A percentile compares a stretch with the other conserved stretches of the same genome.
Evolutionary conservation across 176 grass and related monocot genomes (phyloP).

Genomic region (Oryza meyeriana): DNA sequence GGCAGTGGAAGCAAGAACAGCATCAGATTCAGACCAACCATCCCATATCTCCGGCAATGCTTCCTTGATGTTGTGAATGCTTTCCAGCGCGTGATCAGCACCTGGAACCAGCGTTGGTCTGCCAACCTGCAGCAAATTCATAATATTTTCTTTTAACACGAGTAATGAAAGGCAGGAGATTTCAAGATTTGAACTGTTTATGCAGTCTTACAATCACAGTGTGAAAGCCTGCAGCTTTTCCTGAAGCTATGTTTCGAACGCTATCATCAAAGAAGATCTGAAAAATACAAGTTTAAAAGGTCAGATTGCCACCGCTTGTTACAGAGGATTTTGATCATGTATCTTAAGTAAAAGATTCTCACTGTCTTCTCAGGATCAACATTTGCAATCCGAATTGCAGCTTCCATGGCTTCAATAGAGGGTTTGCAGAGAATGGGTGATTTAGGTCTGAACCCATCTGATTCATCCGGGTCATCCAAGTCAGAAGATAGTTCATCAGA

Average conservation of each 20-base stretch:
- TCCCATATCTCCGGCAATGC: constrained; percentile 65
- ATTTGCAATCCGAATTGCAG: constrained; percentile 49
- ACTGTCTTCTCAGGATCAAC: constrained; percentile 56
- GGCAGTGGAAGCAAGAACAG: no score
- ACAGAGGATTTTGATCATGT: not conserved
- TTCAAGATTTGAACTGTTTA: not conserved
- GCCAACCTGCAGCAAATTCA: constrained; percentile 52
- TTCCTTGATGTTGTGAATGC: constrained; percentile 72
- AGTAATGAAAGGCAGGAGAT: not conserved
- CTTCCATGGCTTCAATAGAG: constrained; percentile 61
- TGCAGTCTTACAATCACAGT: constrained; percentile 60
- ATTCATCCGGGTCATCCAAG: not conserved
- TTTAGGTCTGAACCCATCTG: constrained; percentile 28
- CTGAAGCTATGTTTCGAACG: constrained; percentile 57
- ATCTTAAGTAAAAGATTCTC: not conserved
- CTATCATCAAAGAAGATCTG: constrained; percentile 79
- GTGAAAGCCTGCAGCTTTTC: constrained; percentile 58
- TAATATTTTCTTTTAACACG: not conserved
- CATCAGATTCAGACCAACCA: constrained; percentile 28
- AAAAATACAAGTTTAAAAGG: constrained; percentile 10
- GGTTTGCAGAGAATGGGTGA: constrained; percentile 62
- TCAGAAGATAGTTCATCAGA: constrained; percentile 22
- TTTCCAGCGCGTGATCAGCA: constrained; percentile 56
- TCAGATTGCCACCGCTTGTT: not conserved
- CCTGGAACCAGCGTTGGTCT: constrained; percentile 36